These are phyloP conservation scores for Podospora pseudocomata DNA, from an alignment of 495 filamentous ascomycete species.

Conservation along the genomic window DNA sequence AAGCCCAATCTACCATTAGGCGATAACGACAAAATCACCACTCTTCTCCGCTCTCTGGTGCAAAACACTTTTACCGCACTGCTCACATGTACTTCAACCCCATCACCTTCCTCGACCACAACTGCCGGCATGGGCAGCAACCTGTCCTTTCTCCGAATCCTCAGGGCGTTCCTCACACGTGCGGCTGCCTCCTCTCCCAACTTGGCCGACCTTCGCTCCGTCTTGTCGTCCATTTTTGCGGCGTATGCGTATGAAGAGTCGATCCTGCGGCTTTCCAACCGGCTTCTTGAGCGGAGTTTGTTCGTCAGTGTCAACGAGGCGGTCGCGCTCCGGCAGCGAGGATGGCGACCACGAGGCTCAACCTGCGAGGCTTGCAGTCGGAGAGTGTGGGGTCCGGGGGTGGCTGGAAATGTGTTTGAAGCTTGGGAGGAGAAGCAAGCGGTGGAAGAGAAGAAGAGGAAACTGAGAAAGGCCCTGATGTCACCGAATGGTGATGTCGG, in stretches of 20 bases:
- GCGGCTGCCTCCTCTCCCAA: conserved; percentile 79
- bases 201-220: conserved; percentile 77
- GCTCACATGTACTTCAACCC: conserved; percentile 61
- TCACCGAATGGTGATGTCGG: conserved; percentile 14
- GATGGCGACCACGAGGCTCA: conserved; percentile 83
- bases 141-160: conserved; percentile 80
- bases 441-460: conserved; percentile 39
- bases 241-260: conserved; percentile 92
- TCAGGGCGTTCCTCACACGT: conserved; percentile 83
- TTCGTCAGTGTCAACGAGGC: conserved; percentile 80
- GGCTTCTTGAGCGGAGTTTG: conserved; percentile 81
- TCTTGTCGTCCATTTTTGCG: conserved; percentile 84
- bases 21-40: conserved; percentile 56
- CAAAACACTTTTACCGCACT: conserved; percentile 89
- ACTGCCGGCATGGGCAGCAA: conserved; percentile 47
- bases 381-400: conserved; percentile 86
- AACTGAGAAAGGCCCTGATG: conserved; percentile 27
- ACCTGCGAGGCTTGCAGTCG: conserved; percentile 82
- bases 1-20: conserved; percentile 26
- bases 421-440: conserved; percentile 69
- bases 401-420: conserved; percentile 71
- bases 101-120: conserved; percentile 21
- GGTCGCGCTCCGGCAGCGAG: conserved; percentile 69
- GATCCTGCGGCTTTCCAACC: conserved; percentile 78
- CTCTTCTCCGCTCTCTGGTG: conserved; percentile 68